These are phyloP conservation scores for Phytophthora ohioensis DNA, from an alignment of 352 stramenopile species.

Conservation along the genomic window DNA sequence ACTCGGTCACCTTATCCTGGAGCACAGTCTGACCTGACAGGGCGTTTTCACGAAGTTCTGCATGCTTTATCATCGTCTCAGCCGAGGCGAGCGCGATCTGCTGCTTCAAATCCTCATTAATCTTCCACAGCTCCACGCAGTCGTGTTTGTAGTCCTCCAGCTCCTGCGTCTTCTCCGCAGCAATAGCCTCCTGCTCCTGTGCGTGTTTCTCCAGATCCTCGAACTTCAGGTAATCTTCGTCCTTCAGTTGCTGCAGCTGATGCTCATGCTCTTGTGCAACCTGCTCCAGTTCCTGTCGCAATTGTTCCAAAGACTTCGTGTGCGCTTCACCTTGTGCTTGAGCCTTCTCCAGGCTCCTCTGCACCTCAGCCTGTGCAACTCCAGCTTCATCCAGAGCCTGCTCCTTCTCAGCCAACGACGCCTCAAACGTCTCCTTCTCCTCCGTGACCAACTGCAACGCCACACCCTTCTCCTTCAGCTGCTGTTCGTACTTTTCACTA, in stretches of 20 bases:
- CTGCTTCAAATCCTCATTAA: constrained; percentile 84
- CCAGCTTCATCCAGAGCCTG: constrained; percentile 36
- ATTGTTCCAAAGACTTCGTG: constrained; percentile 21
- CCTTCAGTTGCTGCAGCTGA: constrained; percentile 30
- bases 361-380: constrained; percentile 18
- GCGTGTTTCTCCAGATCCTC: constrained; percentile 31
- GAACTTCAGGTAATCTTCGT: constrained; percentile 27
- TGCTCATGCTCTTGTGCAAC: constrained; percentile 27
- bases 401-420: constrained; percentile 45
- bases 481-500: constrained; percentile 35
- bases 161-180: constrained; percentile 55
- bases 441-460: constrained; percentile 24
- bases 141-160: constrained; percentile 85
- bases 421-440: constrained; percentile 35
- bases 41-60: constrained; percentile 64
- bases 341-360: constrained; percentile 38
- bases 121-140: constrained; percentile 80
- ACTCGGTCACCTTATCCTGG: constrained; percentile 59
- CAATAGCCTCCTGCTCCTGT: constrained; percentile 37
- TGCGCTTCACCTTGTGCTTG: constrained; percentile 33
- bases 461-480: constrained; percentile 50
- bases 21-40: constrained; percentile 60
- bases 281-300: constrained; percentile 34
- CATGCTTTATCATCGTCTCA: constrained; percentile 67
- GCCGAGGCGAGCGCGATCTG: constrained; percentile 67